These are phyloP conservation scores for Exophiala viscosa DNA, from an alignment of 2,329 filamentous ascomycete species.

Conservation along the genomic window DNA sequence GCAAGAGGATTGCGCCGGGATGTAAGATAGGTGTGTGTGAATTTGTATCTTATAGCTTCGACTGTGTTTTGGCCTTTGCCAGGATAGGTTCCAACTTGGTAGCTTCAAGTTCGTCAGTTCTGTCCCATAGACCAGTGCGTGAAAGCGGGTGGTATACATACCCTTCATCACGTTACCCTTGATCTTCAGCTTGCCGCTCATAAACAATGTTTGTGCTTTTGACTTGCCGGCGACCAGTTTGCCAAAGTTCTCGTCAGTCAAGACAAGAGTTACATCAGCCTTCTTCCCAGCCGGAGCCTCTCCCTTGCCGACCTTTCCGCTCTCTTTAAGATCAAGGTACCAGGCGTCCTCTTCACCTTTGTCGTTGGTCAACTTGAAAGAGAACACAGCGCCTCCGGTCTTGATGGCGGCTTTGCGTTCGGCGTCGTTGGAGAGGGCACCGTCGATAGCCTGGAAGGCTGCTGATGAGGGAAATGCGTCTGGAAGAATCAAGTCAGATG, in stretches of 20 bases:
- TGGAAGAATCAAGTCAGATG: conserved; percentile 1
- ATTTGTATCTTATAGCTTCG: conserved; percentile 50
- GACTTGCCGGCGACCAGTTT: conserved; percentile 81
- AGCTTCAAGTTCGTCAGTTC: conserved; percentile 35
- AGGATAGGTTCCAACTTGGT: conserved; percentile 93
- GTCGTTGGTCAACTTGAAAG: conserved; percentile 87
- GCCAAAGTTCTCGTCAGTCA: conserved; percentile 83
- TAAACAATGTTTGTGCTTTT: conserved; percentile 92
- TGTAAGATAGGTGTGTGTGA: too few relatives aligned
- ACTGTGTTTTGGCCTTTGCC: conserved; percentile 81
- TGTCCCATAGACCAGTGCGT: neutral
- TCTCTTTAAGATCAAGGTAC: conserved; percentile 94
- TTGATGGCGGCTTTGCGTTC: conserved; percentile 86
- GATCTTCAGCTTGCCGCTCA: conserved; percentile 98
- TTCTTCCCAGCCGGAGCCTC: conserved; percentile 65
- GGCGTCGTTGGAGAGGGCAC: conserved; percentile 64
- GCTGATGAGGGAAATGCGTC: conserved; percentile 78
- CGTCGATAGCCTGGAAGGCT: conserved; percentile 85
- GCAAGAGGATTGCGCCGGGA: too few relatives aligned
- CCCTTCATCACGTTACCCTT: conserved; percentile 96
- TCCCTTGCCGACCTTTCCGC: conserved; percentile 76
- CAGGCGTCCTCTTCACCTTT: conserved; percentile 77
- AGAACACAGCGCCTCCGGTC: conserved; percentile 80
- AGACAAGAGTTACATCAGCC: conserved; percentile 77
- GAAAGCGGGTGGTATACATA: conserved; percentile 33